Evolutionary conservation across 2,329 filamentous ascomycete genomes (phyloP), one percentile per base, ranked within the genome.

Genomic region (Apiospora phragmitis): DNA sequence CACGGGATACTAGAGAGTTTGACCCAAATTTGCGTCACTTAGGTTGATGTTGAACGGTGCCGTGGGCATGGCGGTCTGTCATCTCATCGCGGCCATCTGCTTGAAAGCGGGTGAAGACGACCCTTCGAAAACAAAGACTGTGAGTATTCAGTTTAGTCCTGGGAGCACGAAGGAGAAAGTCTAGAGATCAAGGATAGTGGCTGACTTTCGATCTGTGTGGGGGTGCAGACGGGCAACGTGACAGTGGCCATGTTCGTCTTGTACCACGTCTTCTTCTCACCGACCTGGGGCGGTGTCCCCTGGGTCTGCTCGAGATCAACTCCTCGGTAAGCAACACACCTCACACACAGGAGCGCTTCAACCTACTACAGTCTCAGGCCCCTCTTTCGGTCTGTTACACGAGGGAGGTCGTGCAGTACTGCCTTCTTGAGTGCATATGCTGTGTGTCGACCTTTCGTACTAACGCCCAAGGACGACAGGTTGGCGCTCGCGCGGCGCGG

Each of bases 241-340:
- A 79, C 81, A 0, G 82, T 81, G 0, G 78, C 82, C n/a, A 83
- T 84, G 79, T 83, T 84, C 71, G 78, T 84, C 65, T 70, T 84
- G 14, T 84, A 82, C 70, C 83, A 84, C 69, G 81, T 82, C 70
- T 82, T 83, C 72, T 84, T 83, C 67, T 81, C 80, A 6, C 80
- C 80, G 1, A 81, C 78, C 21, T 83, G 81, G 72, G 80, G 79
- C 11, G 81, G 80, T 43, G 80, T 82, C 0, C 79, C 81, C 0
- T 84, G 82, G 82, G 81, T 84, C 2, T 84, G 82, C 71, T 80
- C 80, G 82, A 84, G 71, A 77, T 84, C 66, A 84, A 83, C 73
- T 82, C 79, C 76, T 84, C 1, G 81, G 49, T 55, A 55, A 55
- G 49, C 12, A 26, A 32, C 47, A 24, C 9, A 24, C 24, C 24